phyloP scores from a whole-genome alignment of 2,329 filamentous ascomycete genomes.

The Penicillium thymicola region DNA sequence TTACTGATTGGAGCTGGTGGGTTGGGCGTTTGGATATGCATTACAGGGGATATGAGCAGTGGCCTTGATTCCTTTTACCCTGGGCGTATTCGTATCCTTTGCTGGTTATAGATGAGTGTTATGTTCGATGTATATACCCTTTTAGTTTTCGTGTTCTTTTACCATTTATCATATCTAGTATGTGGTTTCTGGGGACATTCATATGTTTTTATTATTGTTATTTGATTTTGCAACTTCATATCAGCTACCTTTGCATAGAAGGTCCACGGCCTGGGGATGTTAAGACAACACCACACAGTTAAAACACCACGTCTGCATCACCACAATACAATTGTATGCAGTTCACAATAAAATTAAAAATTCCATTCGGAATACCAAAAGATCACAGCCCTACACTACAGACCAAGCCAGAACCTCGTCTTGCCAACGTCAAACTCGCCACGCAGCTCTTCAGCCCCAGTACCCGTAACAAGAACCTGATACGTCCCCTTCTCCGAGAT shows the following conservation, averaged over 20 bases:
- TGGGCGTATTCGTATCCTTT: not conserved
- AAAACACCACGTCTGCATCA: too few relatives aligned
- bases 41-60: not conserved
- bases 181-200: not conserved
- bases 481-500: constrained; percentile 64
- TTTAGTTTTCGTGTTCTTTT: not conserved
- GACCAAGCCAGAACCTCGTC: constrained; percentile 65
- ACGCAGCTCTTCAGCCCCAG: constrained; percentile 50
- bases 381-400: constrained; percentile 50
- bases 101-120: not conserved
- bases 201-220: not conserved
- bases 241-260: not conserved
- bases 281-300: too few relatives aligned
- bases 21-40: not conserved
- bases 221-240: not conserved
- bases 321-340: too few relatives aligned
- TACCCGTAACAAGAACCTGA: constrained; percentile 60
- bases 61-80: too few relatives aligned
- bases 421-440: constrained; percentile 56
- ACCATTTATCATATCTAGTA: not conserved
- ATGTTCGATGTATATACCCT: constrained; percentile 1
- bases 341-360: not conserved
- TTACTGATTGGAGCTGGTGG: not conserved
- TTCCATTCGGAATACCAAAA: not conserved
- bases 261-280: not conserved